Percentiles rank a stretch among this genome's conserved stretches.
Conservation (phyloP, 169 alveolate species). For the Babesia gibsoni region DNA sequence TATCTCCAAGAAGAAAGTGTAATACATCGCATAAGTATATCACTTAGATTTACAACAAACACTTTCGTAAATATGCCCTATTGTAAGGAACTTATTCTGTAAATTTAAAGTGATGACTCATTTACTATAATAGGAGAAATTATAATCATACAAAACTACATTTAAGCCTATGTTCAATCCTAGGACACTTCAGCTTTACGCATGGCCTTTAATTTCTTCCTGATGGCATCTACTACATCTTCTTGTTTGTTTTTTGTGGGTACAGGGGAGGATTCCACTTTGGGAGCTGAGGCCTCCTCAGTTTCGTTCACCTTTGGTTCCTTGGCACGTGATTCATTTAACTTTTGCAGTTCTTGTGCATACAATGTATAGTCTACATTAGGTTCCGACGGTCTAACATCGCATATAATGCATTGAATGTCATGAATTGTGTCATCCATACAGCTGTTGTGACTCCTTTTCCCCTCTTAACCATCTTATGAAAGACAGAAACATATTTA, state of each 20-base stretch:
- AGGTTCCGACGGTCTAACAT: not conserved
- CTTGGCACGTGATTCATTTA: not conserved
- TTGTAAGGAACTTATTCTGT: no score
- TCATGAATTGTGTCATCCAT: constrained; percentile 3
- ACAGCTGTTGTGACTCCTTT: not conserved
- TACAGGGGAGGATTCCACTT: not conserved
- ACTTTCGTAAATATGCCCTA: no score
- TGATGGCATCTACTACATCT: constrained; percentile 27
- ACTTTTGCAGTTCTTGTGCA: constrained; percentile 11
- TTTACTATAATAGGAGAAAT: no score
- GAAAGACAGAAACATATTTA: constrained; percentile 1
- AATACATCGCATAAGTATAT: no score
- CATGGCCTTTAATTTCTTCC: constrained; percentile 17
- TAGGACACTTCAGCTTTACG: not conserved
- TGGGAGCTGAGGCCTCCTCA: not conserved
- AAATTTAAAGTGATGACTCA: no score
- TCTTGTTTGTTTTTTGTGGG: constrained; percentile 8
- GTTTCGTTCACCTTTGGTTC: not conserved
- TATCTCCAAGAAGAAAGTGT: no score
- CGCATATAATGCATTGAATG: not conserved
- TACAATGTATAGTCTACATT: constrained; percentile 9
- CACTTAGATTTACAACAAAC: no score
- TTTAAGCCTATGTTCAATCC: not conserved
- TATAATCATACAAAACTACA: no score
- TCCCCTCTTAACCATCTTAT: not conserved